Base-by-base conservation (phyloP, 2,329 filamentous ascomycete genomes). In the Fusarium fracticaudum region DNA sequence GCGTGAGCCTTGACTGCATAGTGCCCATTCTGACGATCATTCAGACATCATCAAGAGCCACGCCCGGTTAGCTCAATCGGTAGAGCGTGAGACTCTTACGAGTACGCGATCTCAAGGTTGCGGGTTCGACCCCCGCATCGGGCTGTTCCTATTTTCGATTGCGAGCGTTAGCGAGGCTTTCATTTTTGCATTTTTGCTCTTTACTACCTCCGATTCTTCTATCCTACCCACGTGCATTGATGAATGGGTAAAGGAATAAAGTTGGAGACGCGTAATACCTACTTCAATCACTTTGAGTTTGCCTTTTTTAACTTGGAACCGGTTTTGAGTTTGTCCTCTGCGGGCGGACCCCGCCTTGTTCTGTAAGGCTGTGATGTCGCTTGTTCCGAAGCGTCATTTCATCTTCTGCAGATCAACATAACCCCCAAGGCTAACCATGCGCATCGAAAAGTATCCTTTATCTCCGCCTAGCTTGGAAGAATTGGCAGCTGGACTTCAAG, bases 21-120 rank as follows among this genome's bases (percentile, higher is more conserved):
- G 1, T n/a, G 1, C 3, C 1, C 1, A 24, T 15, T 51, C 4
- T 15, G 20, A 5, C 0, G 0, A 5, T 4, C 1, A 3, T 4
- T 14, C 20, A 33, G 17, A 15, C 35, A 59, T 38, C 35, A 69
- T 59, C 22, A 43, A 60, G 60, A 70, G 67, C 60, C 81, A 82
- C 81, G 80, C 81, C 80, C 82, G 77, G 76, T 78, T 79, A 78
- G 77, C 75, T 80, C 77, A 79, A 80, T 80, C 79, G 79, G 78
- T 91, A 91, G 89, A 91, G 89, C 89, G 89, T 91, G 86, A 90
- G 89, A 91, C 90, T 91, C 89, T 88, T 87, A 87, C 33, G 77
- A 79, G 78, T 77, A 72, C 78, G 64, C 78, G 58, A 87, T 87
- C 86, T 87, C 84, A 87, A 87, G 86, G 85, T 84, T 87, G 85